phyloP scores from a whole-genome alignment of 768 basidiomycete genomes.

The Leccinum pellstonianum region DNA sequence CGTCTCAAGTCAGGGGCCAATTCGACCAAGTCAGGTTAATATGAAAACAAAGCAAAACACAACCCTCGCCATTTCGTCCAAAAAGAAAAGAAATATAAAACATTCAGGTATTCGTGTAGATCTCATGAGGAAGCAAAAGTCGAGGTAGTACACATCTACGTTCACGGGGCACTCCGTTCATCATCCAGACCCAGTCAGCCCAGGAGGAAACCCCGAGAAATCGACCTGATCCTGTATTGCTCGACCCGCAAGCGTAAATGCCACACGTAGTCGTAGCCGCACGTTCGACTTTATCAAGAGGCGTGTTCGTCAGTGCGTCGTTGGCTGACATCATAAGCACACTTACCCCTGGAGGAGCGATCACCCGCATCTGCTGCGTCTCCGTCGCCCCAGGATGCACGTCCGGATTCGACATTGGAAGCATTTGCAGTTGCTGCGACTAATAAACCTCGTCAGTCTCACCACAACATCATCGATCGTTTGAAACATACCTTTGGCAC shows the following conservation, averaged over 20 bases:
- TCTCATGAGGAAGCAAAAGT: slow-evolving; percentile 17
- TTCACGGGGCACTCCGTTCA: neutral
- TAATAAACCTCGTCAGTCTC: slow-evolving; percentile 32
- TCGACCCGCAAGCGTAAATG: slow-evolving; percentile 68
- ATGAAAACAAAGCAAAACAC: slow-evolving; percentile 12
- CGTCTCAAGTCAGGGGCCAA: slow-evolving; percentile 17
- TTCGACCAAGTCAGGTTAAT: slow-evolving; percentile 5
- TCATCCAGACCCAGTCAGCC: slow-evolving; percentile 52
- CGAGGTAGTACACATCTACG: slow-evolving; percentile 17
- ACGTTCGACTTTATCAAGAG: slow-evolving; percentile 60
- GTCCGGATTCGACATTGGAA: slow-evolving; percentile 89
- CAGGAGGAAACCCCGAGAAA: slow-evolving; percentile 85
- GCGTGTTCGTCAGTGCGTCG: slow-evolving; percentile 7
- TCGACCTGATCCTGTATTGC: slow-evolving; percentile 89
- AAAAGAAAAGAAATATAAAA: neutral
- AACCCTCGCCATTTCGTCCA: neutral
- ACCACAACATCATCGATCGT: neutral
- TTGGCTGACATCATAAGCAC: neutral
- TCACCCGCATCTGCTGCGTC: slow-evolving; percentile 93
- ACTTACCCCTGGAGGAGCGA: slow-evolving; percentile 83
- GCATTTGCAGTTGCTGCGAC: slow-evolving; percentile 97
- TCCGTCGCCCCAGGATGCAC: slow-evolving; percentile 77
- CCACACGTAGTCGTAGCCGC: slow-evolving; percentile 82
- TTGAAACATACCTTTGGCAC: slow-evolving; percentile 76
- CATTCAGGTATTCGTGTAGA: slow-evolving; percentile 22